Conservation (phyloP, 2,329 filamentous ascomycete species). For the Endocalyx cinctus region DNA sequence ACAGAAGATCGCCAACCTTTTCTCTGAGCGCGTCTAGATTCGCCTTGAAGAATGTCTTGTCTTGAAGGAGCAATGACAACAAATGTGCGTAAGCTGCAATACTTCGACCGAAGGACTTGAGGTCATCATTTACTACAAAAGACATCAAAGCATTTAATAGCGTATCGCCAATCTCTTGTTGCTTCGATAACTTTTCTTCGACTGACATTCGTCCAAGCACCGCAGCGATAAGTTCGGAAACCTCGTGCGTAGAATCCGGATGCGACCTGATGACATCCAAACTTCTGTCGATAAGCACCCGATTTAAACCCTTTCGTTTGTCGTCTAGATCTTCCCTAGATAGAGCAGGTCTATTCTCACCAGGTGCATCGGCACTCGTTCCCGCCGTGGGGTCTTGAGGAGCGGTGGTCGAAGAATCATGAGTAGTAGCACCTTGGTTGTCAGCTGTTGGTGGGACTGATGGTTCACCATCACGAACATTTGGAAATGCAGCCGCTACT, state of each 20-base stretch:
- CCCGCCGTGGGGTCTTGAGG: constrained; percentile 14
- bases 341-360: constrained; percentile 29
- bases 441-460: constrained; percentile 17
- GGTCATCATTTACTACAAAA: constrained; percentile 55
- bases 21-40: constrained; percentile 71
- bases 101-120: constrained; percentile 55
- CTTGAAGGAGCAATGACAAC: constrained; percentile 80
- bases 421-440: constrained; percentile 19
- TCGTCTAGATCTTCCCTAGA: constrained; percentile 77
- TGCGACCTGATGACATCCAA: constrained; percentile 87
- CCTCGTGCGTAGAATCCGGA: constrained; percentile 81
- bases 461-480: constrained; percentile 14
- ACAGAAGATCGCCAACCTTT: constrained; percentile 69
- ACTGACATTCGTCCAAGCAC: constrained; percentile 58
- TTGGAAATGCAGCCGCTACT: constrained; percentile 11
- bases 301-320: constrained; percentile 66
- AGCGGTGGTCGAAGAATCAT: constrained; percentile 17
- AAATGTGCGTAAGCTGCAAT: constrained; percentile 91
- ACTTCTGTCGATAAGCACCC: constrained; percentile 80
- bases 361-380: constrained; percentile 13
- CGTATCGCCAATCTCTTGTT: constrained; percentile 74
- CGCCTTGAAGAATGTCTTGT: constrained; percentile 72
- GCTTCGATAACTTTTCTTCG: constrained; percentile 47
- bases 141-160: constrained; percentile 79
- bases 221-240: constrained; percentile 78